Base-by-base conservation (phyloP, 257 asterid species). In the Leptodermis oblonga region DNA sequence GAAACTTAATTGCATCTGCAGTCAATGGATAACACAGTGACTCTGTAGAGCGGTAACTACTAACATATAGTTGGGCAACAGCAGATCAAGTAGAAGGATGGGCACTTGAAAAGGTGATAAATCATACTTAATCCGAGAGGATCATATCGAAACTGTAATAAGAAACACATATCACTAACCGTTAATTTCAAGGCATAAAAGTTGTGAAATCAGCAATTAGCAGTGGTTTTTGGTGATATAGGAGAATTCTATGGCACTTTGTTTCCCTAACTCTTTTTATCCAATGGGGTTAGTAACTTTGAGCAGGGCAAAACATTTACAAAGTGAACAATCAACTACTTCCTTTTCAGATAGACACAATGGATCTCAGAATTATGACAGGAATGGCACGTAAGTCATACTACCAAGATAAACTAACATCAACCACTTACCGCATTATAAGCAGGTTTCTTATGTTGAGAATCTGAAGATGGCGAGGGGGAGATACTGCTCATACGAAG, bases 381-480 rank as follows among this genome's bases (percentile, higher is more conserved):
- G 39, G 62, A 58, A 70, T 18, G 66, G 67, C 37, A 31, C 10
- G 20, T 17, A 8, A 31, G 9, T n/a, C 15, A 59, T 30, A 20
- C 3, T 3, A 42, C 14, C 5, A 30, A 18, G 59, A 30, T 7
- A 42, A 37, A 20, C 48, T 46, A 54, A n/a, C 69, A 48, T 73
- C 23, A 22, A 74, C 56, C 13, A 61, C 34, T 80, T 86, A 90
- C 98, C 83, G 71, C 72, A 79, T 60, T 84, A 33, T 75, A 67
- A 64, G 83, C 74, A 73, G 86, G 80, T 81, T 88, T 92, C 73
- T 82, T 84, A 71, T 58, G 89, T 70, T 86, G 94, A 77, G 94
- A 86, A 68, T 90, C 96, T 37, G 98, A 83, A 56, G 90, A 87
- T 17, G 96, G 98, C 33, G 97, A 92, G 45, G 86, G 82, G 37